Conservation (phyloP, 371 early-diverging fungal species). For the Mucor racemosus region DNA sequence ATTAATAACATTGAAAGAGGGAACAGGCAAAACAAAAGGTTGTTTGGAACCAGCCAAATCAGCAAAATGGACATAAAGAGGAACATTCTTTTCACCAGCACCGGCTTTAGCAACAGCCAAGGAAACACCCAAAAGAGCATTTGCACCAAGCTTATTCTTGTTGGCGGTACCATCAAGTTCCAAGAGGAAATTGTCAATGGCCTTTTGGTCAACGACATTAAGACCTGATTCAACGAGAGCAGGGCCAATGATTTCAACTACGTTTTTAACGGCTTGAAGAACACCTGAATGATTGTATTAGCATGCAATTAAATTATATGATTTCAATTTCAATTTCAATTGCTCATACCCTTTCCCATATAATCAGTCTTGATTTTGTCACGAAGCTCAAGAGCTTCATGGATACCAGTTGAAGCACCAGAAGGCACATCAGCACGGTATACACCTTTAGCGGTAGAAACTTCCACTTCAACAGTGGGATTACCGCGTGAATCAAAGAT, state of each 20-base stretch:
- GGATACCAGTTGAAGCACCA: constrained; percentile 98
- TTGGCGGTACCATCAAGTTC: constrained; percentile 94
- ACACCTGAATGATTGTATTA: constrained; percentile 67
- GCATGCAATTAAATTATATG: not conserved
- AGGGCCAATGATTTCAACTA: constrained; percentile 87
- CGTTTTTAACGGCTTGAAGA: constrained; percentile 90
- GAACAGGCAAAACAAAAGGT: constrained; percentile 93
- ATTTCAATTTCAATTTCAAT: not conserved
- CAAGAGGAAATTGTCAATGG: constrained; percentile 91
- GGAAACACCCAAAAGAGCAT: constrained; percentile 98
- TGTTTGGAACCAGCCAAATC: constrained; percentile 82
- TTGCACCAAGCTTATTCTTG: constrained; percentile 97
- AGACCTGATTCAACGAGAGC: constrained; percentile 76
- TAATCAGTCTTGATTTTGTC: constrained; percentile 86
- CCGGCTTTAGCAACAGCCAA: constrained; percentile 96
- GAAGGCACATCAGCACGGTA: constrained; percentile 98
- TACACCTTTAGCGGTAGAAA: constrained; percentile 86
- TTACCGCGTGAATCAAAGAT: constrained; percentile 99
- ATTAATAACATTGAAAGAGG: constrained; percentile 99
- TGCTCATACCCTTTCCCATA: constrained; percentile 87
- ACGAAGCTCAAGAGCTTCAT: constrained; percentile 98
- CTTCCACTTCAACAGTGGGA: constrained; percentile 99
- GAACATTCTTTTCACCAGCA: constrained; percentile 90
- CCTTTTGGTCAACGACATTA: constrained; percentile 83
- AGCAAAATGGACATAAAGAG: constrained; percentile 92